Base-by-base conservation (phyloP, 208 protist genomes). In the Leishmania mexicana region DNA sequence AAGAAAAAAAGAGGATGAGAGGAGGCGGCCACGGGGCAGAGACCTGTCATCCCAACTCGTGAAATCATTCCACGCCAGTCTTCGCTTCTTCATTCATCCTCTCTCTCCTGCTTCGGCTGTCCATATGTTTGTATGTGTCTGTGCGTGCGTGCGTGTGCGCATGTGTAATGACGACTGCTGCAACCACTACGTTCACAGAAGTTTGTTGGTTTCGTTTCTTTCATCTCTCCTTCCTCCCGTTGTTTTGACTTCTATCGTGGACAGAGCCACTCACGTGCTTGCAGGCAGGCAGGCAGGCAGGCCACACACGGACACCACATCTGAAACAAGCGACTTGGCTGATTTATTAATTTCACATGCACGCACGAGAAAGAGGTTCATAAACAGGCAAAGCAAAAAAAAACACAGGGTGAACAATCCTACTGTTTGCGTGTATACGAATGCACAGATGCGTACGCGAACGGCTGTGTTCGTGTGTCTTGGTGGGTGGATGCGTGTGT, bases 381-480 rank as follows among this genome's bases (percentile, higher is more conserved):
- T 64, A 7, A 64, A 35, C 58, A 31, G 10, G 58, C 19, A 31
- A 64, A 64, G 58, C 58, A 28, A 24, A 58, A 24, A 24, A 2
- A 58, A 10, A 21, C 6, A 64, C 2, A 31, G 28, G 28, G 58
- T 3, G 28, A 35, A 11, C 58, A 31, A 64, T 0, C 54, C 54
- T 24, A 10, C 54, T 58, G 54, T 58, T 2, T 58, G 2, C 54
- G 2, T 24, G 35, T 47, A 80, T 73, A 67, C 31, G 68, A 28
- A 53, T 82, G 42, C 70, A 75, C 17, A 42, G 71, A 47, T 81
- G 74, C 45, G 40, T 84, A 47, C 45, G 70, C n/a, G 13, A 5
- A 3, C 31, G 70, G 3, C 2, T 68, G 62, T 68, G 62, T 68
- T n/a, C n/a, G n/a, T 68, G 62, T 68, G 62, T 68, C 17, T 58